Conservation (phyloP, 2,329 filamentous ascomycete species). For the Mycosphaerella arachidis region DNA sequence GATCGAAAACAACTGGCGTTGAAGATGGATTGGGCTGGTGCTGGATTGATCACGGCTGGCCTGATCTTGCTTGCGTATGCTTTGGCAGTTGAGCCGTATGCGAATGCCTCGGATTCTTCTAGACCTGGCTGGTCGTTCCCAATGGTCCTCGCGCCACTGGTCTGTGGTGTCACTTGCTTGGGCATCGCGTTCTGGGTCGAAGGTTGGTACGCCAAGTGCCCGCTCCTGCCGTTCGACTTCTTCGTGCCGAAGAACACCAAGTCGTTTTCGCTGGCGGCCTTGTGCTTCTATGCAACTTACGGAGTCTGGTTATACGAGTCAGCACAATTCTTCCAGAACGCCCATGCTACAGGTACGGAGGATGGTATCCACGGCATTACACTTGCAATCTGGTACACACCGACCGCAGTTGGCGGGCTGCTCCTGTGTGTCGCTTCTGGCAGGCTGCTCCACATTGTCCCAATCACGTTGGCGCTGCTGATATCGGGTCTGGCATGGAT, state of each 20-base stretch:
- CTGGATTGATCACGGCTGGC: slow-evolving; percentile 32
- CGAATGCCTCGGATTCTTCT: slow-evolving; percentile 13
- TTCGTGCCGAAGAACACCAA: slow-evolving; percentile 31
- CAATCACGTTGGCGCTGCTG: slow-evolving; percentile 28
- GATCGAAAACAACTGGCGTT: slow-evolving; percentile 29
- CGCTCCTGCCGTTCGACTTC: slow-evolving; percentile 35
- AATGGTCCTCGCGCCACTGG: slow-evolving; percentile 29
- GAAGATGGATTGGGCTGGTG: slow-evolving; percentile 37
- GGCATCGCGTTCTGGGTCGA: slow-evolving; percentile 31
- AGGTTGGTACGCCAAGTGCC: slow-evolving; percentile 31
- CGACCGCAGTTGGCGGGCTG: slow-evolving; percentile 33
- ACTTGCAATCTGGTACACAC: slow-evolving; percentile 34
- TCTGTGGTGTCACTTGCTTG: slow-evolving; percentile 27
- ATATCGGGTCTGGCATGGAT: slow-evolving; percentile 34
- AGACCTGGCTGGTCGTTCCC: slow-evolving; percentile 25
- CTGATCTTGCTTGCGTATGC: slow-evolving; percentile 34
- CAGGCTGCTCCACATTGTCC: slow-evolving; percentile 29
- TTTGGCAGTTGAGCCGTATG: slow-evolving; percentile 32
- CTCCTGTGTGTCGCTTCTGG: slow-evolving; percentile 31
- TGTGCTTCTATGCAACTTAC: slow-evolving; percentile 37
- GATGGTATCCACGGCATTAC: slow-evolving; percentile 26
- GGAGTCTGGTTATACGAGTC: slow-evolving; percentile 33
- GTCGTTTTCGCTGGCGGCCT: slow-evolving; percentile 31
- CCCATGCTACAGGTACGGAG: slow-evolving; percentile 14
- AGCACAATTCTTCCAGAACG: slow-evolving; percentile 24